Evolutionary conservation across 2,329 filamentous ascomycete genomes (phyloP).

Genomic region (Elsinoe batatas): DNA sequence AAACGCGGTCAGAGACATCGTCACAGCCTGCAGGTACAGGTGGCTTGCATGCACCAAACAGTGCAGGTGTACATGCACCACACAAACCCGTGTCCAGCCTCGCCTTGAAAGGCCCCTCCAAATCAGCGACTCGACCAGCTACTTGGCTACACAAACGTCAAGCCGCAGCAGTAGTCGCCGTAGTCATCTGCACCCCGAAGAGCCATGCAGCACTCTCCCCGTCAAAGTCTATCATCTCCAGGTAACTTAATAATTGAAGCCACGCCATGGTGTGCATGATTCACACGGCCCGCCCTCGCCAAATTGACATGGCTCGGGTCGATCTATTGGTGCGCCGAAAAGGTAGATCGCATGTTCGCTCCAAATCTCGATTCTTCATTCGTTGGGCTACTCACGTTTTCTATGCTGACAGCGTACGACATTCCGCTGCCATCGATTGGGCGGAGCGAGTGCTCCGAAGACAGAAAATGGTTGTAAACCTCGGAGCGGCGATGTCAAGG

Average conservation of each 20-base stretch:
- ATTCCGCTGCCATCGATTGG: background rate
- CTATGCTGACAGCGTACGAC: background rate
- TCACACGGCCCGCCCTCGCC: background rate
- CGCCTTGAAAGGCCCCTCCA: background rate
- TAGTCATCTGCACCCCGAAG: background rate
- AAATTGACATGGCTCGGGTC: background rate
- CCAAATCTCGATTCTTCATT: background rate
- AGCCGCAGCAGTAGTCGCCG: background rate
- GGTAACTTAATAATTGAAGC: background rate
- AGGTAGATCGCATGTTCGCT: background rate
- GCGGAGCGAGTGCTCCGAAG: background rate
- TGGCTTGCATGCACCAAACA: background rate
- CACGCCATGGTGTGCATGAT: background rate
- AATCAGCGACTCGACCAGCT: background rate
- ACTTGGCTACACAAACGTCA: slow-evolving; percentile 2
- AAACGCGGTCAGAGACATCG: background rate
- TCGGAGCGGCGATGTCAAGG: background rate
- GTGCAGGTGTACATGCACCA: background rate
- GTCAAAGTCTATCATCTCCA: slow-evolving; percentile 3
- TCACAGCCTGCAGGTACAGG: slow-evolving; percentile 4
- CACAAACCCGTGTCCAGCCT: background rate
- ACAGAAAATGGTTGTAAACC: background rate
- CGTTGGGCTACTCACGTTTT: background rate
- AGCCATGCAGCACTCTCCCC: background rate
- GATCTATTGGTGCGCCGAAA: slow-evolving; percentile 7